A percentile compares a stretch with the other conserved stretches of the same genome.
Conservation (phyloP, 768 basidiomycete species). For the Rhizopogon salebrosus region DNA sequence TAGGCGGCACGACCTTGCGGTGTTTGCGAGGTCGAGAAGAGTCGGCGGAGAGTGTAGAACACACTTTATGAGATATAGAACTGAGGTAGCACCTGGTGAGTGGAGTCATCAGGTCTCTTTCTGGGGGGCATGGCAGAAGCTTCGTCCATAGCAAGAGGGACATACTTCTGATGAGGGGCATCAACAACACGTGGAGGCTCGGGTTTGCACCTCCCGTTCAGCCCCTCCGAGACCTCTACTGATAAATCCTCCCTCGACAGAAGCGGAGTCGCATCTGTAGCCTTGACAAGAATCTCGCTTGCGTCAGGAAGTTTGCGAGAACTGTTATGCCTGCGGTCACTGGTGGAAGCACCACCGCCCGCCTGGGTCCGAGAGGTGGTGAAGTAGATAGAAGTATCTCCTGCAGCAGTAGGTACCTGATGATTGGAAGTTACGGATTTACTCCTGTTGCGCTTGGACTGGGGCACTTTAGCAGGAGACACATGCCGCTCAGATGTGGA, state of each 20-base stretch:
- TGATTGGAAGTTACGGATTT: background rate
- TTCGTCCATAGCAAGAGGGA: background rate
- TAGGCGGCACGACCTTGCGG: background rate
- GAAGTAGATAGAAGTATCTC: background rate
- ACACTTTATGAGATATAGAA: background rate
- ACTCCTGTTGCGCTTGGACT: background rate
- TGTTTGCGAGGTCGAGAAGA: background rate
- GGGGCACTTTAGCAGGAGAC: background rate
- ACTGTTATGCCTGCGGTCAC: background rate
- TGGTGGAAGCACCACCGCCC: background rate
- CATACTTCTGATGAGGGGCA: background rate
- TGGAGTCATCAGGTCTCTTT: background rate
- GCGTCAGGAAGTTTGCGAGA: slow-evolving; percentile 14
- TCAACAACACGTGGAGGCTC: background rate
- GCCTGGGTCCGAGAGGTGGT: background rate
- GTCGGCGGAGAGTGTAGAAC: background rate
- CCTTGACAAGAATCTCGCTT: slow-evolving; percentile 12
- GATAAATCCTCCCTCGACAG: background rate
- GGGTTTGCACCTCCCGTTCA: background rate
- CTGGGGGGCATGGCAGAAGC: background rate
- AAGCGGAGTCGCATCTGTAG: background rate
- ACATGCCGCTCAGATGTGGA: background rate
- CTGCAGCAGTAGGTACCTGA: background rate
- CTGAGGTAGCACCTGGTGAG: background rate
- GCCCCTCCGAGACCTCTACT: background rate